Base-by-base conservation (phyloP, 345 rosid species). In the Eucalyptus curtisii region DNA sequence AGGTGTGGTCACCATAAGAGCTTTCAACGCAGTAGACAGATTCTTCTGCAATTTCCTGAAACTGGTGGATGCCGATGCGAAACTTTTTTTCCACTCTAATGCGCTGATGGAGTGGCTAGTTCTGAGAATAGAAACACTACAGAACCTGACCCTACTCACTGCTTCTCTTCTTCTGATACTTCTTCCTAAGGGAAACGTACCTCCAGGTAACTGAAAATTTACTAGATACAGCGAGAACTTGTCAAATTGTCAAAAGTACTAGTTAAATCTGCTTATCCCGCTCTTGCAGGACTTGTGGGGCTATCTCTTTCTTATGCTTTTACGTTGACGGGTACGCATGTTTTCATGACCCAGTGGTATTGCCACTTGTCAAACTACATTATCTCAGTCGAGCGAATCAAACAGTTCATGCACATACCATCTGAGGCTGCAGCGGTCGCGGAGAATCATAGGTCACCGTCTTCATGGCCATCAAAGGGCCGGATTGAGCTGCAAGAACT, bases 41-140 rank as follows among this genome's bases (percentile, higher is more conserved):
- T 97, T 95, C 94, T 95, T 91, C 85, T 89, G 89, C 47, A 95
- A 92, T 90, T 96, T 92, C 94, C 71, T 91, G 42, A 88, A 91
- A 86, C 94, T 97, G n/a, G 97, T 96, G 0, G 99, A 97, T 47
- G 91, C 88, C 53, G 99, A 96, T 86, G 98, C 97, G 2, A 90
- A 89, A 44, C 96, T 96, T 22, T 95, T 95, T 93, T 95, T 97
- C 91, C 95, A 94, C 79, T 94, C 96, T 40, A 96, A 94, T 87
- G 96, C 93, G 37, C 94, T 94, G 87, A 91, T 94, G 93, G 99
- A 97, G 87, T 97, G 99, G 99, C 91, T 96, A 25, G 88, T 96
- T 87, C 33, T 96, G 87, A 91, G 99, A 88, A 91, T 94, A 31
- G 99, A 96, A 88, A 88, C 93, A 48, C 93, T 97, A 24, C 96